A percentile compares a stretch with the other conserved stretches of the same genome.
phyloP scores from a whole-genome alignment of 768 basidiomycete species.

The Sporobolomyces pararoseus region DNA sequence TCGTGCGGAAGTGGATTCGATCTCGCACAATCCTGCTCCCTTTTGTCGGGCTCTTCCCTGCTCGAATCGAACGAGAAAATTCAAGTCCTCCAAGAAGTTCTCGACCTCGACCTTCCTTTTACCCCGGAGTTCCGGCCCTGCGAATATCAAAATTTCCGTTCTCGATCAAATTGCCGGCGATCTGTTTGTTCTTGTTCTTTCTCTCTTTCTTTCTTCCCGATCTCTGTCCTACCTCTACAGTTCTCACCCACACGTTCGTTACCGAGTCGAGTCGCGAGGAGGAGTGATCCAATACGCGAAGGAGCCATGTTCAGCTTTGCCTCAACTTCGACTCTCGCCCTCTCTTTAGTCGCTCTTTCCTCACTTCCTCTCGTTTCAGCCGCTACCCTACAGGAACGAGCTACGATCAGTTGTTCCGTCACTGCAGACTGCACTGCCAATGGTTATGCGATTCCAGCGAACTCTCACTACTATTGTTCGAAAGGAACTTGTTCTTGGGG shows the following conservation, averaged over 20 bases:
- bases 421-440: slow-evolving; percentile 7
- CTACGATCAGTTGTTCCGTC: neutral
- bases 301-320: neutral
- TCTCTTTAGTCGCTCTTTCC: neutral
- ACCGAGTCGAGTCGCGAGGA: neutral
- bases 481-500: neutral
- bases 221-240: neutral
- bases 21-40: too few relatives aligned
- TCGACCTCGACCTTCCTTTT: too few relatives aligned
- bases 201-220: neutral
- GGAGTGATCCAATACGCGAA: too few relatives aligned
- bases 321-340: neutral
- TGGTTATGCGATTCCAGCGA: neutral
- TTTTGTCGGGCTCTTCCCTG: too few relatives aligned
- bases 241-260: neutral
- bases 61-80: too few relatives aligned
- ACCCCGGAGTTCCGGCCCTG: too few relatives aligned
- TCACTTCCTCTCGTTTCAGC: neutral
- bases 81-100: neutral
- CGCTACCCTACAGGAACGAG: neutral
- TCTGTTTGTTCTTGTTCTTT: neutral
- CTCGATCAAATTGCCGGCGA: neutral
- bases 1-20: too few relatives aligned
- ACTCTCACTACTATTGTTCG: slow-evolving; percentile 7
- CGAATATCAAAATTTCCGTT: too few relatives aligned